Evolutionary conservation across 1,284 basidiomycete species (phyloP).

Genomic region (Malassezia cuniculi): DNA sequence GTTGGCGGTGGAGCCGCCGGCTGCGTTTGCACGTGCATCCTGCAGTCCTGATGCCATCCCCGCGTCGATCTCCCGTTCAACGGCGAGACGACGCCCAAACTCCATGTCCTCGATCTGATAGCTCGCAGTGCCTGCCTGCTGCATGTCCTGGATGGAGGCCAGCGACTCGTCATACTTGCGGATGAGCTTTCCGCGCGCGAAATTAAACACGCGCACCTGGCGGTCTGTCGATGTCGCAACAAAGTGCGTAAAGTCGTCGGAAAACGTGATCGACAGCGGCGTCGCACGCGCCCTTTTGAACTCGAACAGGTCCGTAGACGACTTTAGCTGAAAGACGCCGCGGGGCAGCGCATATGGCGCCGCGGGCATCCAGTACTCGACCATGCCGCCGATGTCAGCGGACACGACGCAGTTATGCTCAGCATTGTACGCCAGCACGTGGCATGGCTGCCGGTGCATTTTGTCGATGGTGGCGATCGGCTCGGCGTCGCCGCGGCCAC

Average conservation of each 20-base stretch:
- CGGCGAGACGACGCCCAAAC: conserved; percentile 83
- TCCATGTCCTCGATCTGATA: conserved; percentile 97
- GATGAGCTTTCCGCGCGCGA: conserved; percentile 74
- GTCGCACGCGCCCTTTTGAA: conserved; percentile 86
- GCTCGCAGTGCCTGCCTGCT: conserved; percentile 59
- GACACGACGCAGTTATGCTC: conserved; percentile 81
- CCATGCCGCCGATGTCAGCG: conserved; percentile 81
- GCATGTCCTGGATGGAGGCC: conserved; percentile 81
- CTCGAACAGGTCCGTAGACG: conserved; percentile 82
- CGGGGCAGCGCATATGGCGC: conserved; percentile 59
- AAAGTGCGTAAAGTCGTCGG: conserved; percentile 73
- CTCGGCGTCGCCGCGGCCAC: conserved; percentile 69
- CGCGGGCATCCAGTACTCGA: conserved; percentile 94
- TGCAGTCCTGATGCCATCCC: conserved; percentile 48
- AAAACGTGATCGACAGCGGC: conserved; percentile 78
- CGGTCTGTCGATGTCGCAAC: conserved; percentile 85
- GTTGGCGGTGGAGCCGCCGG: conserved; percentile 45
- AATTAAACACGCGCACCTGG: conserved; percentile 82
- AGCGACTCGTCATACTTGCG: conserved; percentile 92
- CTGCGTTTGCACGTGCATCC: conserved; percentile 46
- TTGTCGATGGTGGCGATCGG: conserved; percentile 62
- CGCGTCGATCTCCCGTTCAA: conserved; percentile 78
- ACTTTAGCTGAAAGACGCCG: conserved; percentile 80
- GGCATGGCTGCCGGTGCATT: conserved; percentile 74
- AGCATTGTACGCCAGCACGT: conserved; percentile 84